Evolutionary conservation across 2,329 filamentous ascomycete species (phyloP).

Genomic region (Cordyceps cicadae): DNA sequence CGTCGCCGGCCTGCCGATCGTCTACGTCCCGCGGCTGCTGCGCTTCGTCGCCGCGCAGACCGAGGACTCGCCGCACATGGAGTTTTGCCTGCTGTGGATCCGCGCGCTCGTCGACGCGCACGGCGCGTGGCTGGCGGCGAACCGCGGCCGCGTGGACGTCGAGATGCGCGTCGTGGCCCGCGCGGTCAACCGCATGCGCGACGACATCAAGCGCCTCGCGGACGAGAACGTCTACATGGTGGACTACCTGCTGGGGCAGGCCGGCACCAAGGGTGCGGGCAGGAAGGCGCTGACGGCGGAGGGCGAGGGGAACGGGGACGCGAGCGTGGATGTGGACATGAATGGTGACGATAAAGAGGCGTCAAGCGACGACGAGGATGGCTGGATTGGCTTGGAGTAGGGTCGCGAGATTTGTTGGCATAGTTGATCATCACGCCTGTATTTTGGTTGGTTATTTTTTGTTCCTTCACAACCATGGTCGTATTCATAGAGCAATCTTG

Average conservation of each 20-base stretch:
- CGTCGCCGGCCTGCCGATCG: slow-evolving; percentile 67
- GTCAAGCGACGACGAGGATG: slow-evolving; percentile 32
- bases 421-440: slow-evolving; percentile 5
- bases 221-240: slow-evolving; percentile 87
- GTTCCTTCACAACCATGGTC: neutral
- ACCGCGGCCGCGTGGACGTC: slow-evolving; percentile 69
- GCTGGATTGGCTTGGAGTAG: slow-evolving; percentile 44
- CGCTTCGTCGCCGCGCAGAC: slow-evolving; percentile 82
- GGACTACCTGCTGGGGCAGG: slow-evolving; percentile 64
- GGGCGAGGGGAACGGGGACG: slow-evolving; percentile 18
- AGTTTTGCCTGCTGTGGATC: slow-evolving; percentile 92
- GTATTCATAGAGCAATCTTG: slow-evolving; percentile 11
- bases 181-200: slow-evolving; percentile 69
- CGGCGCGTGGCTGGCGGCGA: slow-evolving; percentile 75
- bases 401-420: neutral
- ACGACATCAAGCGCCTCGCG: slow-evolving; percentile 72
- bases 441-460: slow-evolving; percentile 1
- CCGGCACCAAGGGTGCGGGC: slow-evolving; percentile 22
- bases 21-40: slow-evolving; percentile 79
- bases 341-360: slow-evolving; percentile 25
- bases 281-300: slow-evolving; percentile 15
- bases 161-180: slow-evolving; percentile 78
- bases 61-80: slow-evolving; percentile 84
- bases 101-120: slow-evolving; percentile 74
- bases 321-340: slow-evolving; percentile 22